Percentiles rank a stretch among this genome's conserved stretches.
Conservation (phyloP, 164 flowering plant species). For the Annona squamosa region DNA sequence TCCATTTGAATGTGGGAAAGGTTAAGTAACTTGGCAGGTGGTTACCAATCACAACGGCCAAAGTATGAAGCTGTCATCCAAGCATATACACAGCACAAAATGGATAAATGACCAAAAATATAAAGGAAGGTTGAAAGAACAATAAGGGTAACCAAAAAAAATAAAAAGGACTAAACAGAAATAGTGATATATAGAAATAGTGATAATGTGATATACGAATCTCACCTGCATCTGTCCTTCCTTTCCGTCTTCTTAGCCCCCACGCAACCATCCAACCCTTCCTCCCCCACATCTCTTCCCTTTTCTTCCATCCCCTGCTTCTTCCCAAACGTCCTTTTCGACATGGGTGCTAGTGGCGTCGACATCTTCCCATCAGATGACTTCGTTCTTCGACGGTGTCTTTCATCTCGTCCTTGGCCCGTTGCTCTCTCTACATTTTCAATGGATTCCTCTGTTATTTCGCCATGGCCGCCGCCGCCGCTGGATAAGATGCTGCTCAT, state of each 20-base stretch:
- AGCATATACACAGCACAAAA: no score
- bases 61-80: no score
- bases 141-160: no score
- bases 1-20: no score
- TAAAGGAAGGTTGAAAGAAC: no score
- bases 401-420: background rate
- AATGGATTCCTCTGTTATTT: slow-evolving; percentile 6
- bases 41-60: no score
- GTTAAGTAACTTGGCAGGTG: no score
- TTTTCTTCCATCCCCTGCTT: slow-evolving; percentile 15
- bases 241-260: slow-evolving; percentile 20
- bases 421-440: background rate
- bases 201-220: slow-evolving; percentile 13
- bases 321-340: slow-evolving; percentile 13
- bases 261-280: slow-evolving; percentile 14
- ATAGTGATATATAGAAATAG: background rate
- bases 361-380: slow-evolving; percentile 11
- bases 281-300: slow-evolving; percentile 14
- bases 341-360: background rate
- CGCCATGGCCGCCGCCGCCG: slow-evolving; percentile 12
- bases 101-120: no score
- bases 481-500: background rate
- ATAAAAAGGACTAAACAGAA: no score
- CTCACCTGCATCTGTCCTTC: slow-evolving; percentile 20
- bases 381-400: slow-evolving; percentile 4